phyloP scores from a whole-genome alignment of 768 basidiomycete species.

The Mycena haematopus region DNA sequence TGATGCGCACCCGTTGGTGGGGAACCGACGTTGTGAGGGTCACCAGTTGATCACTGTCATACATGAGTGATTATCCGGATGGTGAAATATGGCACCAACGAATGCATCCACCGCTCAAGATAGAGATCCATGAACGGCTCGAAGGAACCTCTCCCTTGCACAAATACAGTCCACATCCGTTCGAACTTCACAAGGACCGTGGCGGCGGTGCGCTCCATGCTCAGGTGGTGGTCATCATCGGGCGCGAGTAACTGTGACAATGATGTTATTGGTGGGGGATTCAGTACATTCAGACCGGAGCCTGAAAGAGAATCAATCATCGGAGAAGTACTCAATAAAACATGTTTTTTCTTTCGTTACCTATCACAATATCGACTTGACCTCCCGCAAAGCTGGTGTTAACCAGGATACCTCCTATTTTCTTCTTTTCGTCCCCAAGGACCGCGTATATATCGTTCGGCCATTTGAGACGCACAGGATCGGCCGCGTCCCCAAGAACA shows the following conservation, averaged over 20 bases:
- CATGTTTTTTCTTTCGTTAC: too few relatives aligned
- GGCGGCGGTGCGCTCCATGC: constrained; percentile 78
- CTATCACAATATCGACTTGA: constrained; percentile 79
- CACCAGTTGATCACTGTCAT: constrained; percentile 78
- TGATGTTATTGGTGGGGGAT: constrained; percentile 82
- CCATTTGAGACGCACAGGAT: constrained; percentile 87
- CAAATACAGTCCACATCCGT: constrained; percentile 76
- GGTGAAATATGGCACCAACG: constrained; percentile 60
- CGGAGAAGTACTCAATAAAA: not conserved
- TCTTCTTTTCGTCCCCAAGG: constrained; percentile 59
- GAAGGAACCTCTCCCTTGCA: constrained; percentile 72
- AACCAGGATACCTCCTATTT: constrained; percentile 92
- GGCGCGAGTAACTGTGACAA: constrained; percentile 69
- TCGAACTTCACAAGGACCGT: constrained; percentile 80
- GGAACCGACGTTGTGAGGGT: constrained; percentile 82
- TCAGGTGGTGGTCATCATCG: constrained; percentile 45
- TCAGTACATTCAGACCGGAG: constrained; percentile 88
- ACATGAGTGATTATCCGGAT: constrained; percentile 5
- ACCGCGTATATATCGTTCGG: constrained; percentile 94
- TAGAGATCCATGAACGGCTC: constrained; percentile 83
- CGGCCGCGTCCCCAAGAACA: constrained; percentile 59
- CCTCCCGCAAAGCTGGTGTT: constrained; percentile 83
- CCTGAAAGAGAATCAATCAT: constrained; percentile 52
- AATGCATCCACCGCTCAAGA: constrained; percentile 86
- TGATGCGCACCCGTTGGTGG: constrained; percentile 72